Evolutionary conservation across 2,329 filamentous ascomycete species (phyloP), one percentile per base, ranked within the genome.

Genomic region (Aspergillus ustus): DNA sequence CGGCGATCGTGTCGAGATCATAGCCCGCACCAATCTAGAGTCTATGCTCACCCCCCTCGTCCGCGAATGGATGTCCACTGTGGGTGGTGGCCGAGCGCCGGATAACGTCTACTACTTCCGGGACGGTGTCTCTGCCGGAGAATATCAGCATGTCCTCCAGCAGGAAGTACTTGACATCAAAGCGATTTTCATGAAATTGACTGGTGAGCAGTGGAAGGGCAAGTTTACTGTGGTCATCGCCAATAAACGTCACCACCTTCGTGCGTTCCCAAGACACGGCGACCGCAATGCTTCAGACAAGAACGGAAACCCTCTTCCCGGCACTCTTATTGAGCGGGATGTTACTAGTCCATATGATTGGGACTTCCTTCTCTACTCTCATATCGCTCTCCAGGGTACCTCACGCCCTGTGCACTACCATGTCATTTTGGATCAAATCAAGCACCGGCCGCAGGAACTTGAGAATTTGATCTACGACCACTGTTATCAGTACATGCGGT

Each of bases 401-500:
- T 90, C 95, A 19, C 88, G 95, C 1, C 95, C 95, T 0, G 92
- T 96, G 0, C 92, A 96, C 70, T 99, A 99, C 76, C 90, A 94
- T 64, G 90, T 97, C 15, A 87, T 99, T 22, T 74, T 90, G 51
- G 95, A 99, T 72, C 93, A 98, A 75, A 86, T 89, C 56, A 81
- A 84, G 1, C 84, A 91, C 70, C 75, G 83, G 0, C 83, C 89
- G 0, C 87, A 91, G 46, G 84, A 89, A 2, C 82, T 99, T 0
- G 91, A 97, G 71, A 89, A 89, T 59, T 90, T 98, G 85, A 90
- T 98, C 22, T 98, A 98, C 70, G 90, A 97, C 67, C 93, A 97
- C 65, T 96, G 90, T 49, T 99, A 97, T 77, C 92, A 96, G 59
- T 99, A 97, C 72, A 89, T 90, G 59, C 88, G 95, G 17, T 95